Conservation (phyloP, 805 yeast species). For the Yarrowia sp. region DNA sequence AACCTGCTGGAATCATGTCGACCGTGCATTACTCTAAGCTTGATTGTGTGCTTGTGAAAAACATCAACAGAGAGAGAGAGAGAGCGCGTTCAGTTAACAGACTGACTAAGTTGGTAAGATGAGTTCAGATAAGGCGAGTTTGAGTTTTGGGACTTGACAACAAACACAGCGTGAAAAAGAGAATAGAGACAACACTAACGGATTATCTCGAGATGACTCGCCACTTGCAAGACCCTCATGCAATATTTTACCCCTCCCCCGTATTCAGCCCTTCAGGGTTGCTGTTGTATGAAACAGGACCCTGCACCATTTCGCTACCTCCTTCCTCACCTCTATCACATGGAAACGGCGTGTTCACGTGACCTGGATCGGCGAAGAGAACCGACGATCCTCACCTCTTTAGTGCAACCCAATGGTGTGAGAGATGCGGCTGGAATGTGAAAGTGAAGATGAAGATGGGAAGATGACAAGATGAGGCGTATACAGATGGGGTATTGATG, state of each 20-base stretch:
- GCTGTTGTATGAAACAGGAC: neutral
- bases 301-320: too few species aligned
- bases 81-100: too few species aligned
- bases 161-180: constrained; percentile 19
- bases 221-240: constrained; percentile 7
- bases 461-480: neutral
- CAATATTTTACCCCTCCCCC: constrained; percentile 15
- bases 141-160: neutral
- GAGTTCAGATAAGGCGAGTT: constrained; percentile 20
- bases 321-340: constrained; percentile 2
- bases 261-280: neutral
- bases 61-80: neutral
- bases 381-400: constrained; percentile 5
- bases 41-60: constrained; percentile 21
- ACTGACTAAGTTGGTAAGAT: neutral
- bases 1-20: constrained; percentile 2
- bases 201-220: too few species aligned
- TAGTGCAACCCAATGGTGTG: constrained; percentile 28
- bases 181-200: too few species aligned
- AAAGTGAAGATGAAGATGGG: neutral
- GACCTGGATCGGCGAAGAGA: constrained; percentile 10
- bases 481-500: too few species aligned
- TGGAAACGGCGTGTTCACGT: constrained; percentile 21
- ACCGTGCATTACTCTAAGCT: constrained; percentile 23
- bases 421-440: constrained; percentile 35